Evolutionary conservation across 2,329 filamentous ascomycete species (phyloP).

Genomic region (Neonectria magnoliae): DNA sequence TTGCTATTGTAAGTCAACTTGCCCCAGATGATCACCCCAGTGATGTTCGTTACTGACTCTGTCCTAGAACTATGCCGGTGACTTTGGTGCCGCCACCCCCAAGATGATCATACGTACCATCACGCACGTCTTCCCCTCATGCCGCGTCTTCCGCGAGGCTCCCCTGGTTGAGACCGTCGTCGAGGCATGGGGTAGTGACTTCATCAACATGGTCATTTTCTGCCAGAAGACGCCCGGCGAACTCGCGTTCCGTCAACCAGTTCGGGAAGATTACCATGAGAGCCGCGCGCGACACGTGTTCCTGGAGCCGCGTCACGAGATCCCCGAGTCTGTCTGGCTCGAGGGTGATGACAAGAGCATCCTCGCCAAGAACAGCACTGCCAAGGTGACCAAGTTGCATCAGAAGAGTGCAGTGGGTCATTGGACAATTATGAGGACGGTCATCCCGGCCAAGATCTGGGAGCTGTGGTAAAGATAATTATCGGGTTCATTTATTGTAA

Average conservation of each 20-base stretch:
- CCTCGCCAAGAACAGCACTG: slow-evolving; percentile 71
- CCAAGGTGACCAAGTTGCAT: slow-evolving; percentile 76
- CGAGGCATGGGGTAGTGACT: slow-evolving; percentile 68
- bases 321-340: slow-evolving; percentile 63
- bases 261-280: slow-evolving; percentile 72
- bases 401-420: slow-evolving; percentile 81
- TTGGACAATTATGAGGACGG: slow-evolving; percentile 90
- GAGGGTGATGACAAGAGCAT: slow-evolving; percentile 59
- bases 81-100: slow-evolving; percentile 80
- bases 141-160: slow-evolving; percentile 88
- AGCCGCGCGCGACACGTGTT: slow-evolving; percentile 77
- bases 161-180: slow-evolving; percentile 60
- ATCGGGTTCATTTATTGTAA: not conserved
- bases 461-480: slow-evolving; percentile 75
- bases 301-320: slow-evolving; percentile 77
- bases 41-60: slow-evolving; percentile 27
- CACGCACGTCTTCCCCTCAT: slow-evolving; percentile 82
- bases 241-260: slow-evolving; percentile 74
- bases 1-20: slow-evolving; percentile 79
- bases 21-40: not conserved
- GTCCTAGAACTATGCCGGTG: slow-evolving; percentile 89
- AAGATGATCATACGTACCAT: slow-evolving; percentile 86
- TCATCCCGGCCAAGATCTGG: slow-evolving; percentile 83
- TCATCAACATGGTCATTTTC: slow-evolving; percentile 97
- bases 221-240: slow-evolving; percentile 72